These are phyloP conservation scores for Fraxinus excelsior DNA, from an alignment of 257 asterid genomes.

Conservation along the genomic window DNA sequence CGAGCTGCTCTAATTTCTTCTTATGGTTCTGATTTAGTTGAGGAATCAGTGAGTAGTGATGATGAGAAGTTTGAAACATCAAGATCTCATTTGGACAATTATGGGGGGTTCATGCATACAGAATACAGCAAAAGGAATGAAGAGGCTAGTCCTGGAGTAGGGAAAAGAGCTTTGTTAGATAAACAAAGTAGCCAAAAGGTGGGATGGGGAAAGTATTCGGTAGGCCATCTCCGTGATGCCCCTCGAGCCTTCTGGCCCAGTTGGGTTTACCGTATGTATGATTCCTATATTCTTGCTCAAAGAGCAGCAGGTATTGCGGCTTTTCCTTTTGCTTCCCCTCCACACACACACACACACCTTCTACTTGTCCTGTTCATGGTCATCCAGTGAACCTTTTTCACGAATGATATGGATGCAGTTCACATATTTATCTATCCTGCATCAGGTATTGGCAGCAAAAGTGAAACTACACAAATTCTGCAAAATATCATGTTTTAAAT, in stretches of 20 bases:
- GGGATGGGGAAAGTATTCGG: slow-evolving; percentile 45
- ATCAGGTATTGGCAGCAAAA: slow-evolving; percentile 7
- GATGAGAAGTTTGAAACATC: slow-evolving; percentile 63
- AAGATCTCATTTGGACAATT: slow-evolving; percentile 43
- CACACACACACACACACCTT: no score
- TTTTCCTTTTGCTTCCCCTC: slow-evolving; percentile 11
- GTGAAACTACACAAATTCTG: not conserved
- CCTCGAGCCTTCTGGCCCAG: slow-evolving; percentile 89
- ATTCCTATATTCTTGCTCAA: slow-evolving; percentile 81
- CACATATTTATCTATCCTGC: not conserved
- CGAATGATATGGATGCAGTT: not conserved
- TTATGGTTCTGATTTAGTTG: slow-evolving; percentile 45
- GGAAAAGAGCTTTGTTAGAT: slow-evolving; percentile 34
- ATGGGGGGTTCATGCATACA: slow-evolving; percentile 34
- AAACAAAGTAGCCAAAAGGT: slow-evolving; percentile 32
- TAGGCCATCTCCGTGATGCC: slow-evolving; percentile 57
- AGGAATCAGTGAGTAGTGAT: slow-evolving; percentile 64
- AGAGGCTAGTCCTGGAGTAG: slow-evolving; percentile 31
- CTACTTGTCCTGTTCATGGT: not conserved
- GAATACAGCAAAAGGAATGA: slow-evolving; percentile 38
- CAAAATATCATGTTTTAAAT: not conserved
- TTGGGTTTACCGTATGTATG: slow-evolving; percentile 93
- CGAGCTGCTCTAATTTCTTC: slow-evolving; percentile 61
- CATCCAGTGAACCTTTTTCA: slow-evolving; percentile 3
- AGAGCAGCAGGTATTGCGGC: slow-evolving; percentile 76